phyloP scores from a whole-genome alignment of 495 filamentous ascomycete species.

The Podospora australis region DNA sequence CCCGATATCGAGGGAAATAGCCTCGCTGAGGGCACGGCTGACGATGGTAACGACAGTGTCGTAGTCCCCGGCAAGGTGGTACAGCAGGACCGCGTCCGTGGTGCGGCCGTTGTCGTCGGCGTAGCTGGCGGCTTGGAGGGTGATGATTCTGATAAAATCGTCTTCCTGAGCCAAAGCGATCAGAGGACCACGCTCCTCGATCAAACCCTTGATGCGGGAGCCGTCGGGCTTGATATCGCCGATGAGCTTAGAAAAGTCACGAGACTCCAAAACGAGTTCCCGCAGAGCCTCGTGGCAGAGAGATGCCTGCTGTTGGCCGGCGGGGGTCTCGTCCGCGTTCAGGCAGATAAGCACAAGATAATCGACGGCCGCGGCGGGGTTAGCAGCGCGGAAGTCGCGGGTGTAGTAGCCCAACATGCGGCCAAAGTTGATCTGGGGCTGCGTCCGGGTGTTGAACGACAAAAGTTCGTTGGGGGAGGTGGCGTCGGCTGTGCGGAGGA shows the following conservation, averaged over 20 bases:
- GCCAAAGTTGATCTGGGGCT: slow-evolving; percentile 89
- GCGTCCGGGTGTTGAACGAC: slow-evolving; percentile 60
- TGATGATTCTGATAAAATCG: slow-evolving; percentile 81
- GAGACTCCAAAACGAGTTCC: slow-evolving; percentile 90
- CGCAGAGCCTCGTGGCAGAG: slow-evolving; percentile 90
- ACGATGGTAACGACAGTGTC: slow-evolving; percentile 83
- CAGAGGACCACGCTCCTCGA: slow-evolving; percentile 81
- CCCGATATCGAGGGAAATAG: slow-evolving; percentile 73
- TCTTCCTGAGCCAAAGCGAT: slow-evolving; percentile 72
- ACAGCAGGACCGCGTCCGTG: slow-evolving; percentile 88
- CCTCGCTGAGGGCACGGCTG: slow-evolving; percentile 84
- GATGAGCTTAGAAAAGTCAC: slow-evolving; percentile 88
- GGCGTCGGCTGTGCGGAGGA: slow-evolving; percentile 76
- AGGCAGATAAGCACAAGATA: slow-evolving; percentile 91
- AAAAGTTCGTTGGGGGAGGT: slow-evolving; percentile 64
- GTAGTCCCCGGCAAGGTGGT: slow-evolving; percentile 90
- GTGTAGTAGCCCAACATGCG: slow-evolving; percentile 93
- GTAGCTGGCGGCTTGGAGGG: slow-evolving; percentile 77
- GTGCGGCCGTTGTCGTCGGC: slow-evolving; percentile 91
- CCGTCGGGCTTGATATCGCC: slow-evolving; percentile 85
- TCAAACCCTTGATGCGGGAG: slow-evolving; percentile 69
- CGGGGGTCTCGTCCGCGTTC: slow-evolving; percentile 70
- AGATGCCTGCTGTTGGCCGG: slow-evolving; percentile 68
- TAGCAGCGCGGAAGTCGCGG: slow-evolving; percentile 82
- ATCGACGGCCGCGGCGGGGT: slow-evolving; percentile 81